Conservation (phyloP, 305 asterid genomes). For the Fraxinus platypoda region DNA sequence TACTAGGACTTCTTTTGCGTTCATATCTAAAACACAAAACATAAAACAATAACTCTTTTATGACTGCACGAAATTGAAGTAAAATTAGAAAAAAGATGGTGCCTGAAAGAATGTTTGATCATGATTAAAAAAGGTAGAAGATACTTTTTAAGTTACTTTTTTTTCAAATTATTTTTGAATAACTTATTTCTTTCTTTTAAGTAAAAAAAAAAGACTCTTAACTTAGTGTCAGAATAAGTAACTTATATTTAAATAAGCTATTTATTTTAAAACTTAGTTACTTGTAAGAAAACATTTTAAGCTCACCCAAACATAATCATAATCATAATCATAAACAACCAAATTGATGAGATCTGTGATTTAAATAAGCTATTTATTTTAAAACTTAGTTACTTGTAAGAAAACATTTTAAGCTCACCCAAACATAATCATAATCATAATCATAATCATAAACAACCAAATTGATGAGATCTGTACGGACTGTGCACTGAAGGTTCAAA, state of each 20-base stretch:
- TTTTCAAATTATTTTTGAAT: background rate
- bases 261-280: background rate
- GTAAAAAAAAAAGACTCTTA: background rate
- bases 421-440: too few species aligned
- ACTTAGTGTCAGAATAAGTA: background rate
- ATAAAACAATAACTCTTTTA: background rate
- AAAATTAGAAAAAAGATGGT: background rate
- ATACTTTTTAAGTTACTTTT: background rate
- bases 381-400: background rate
- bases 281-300: background rate
- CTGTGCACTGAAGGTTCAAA: background rate
- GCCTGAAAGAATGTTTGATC: background rate
- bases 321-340: background rate
- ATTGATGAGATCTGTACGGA: background rate
- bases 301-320: background rate
- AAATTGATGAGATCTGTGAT: background rate
- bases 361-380: background rate
- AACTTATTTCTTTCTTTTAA: background rate
- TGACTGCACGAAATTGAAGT: background rate
- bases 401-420: background rate
- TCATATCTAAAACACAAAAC: conserved; percentile 46
- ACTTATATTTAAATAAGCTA: background rate
- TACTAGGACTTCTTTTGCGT: conserved; percentile 63
- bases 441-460: background rate
- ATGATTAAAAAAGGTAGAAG: background rate